phyloP scores from a whole-genome alignment of 139 green algal species.

The Axilococcus clingmanii region DNA sequence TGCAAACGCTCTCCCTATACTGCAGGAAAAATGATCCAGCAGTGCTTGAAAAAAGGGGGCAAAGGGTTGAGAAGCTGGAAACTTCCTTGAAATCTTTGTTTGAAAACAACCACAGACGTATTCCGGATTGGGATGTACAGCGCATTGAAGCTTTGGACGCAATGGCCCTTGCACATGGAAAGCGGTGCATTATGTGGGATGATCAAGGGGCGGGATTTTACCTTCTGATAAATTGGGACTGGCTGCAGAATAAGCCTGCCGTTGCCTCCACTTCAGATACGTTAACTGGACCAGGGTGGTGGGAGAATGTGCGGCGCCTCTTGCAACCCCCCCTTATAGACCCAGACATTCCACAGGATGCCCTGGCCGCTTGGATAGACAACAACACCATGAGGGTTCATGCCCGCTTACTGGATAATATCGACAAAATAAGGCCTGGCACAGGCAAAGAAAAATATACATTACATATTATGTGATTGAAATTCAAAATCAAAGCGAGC shows the following conservation, averaged over 20 bases:
- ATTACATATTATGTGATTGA: constrained; percentile 6
- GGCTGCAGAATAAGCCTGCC: constrained; percentile 15
- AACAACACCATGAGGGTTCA: constrained; percentile 23
- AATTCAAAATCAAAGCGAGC: constrained; percentile 20
- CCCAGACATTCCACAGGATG: background rate
- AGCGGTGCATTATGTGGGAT: constrained; percentile 32
- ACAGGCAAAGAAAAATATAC: background rate
- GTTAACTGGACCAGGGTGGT: constrained; percentile 13
- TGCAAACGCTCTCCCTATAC: background rate
- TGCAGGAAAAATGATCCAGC: constrained; percentile 20
- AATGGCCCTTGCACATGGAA: constrained; percentile 4
- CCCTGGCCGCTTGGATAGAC: constrained; percentile 21
- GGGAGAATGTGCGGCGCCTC: constrained; percentile 6
- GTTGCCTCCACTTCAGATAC: background rate
- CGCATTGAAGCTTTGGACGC: constrained; percentile 14
- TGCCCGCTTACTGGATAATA: constrained; percentile 7
- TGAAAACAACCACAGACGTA: background rate
- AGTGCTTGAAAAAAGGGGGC: constrained; percentile 3
- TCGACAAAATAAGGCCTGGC: constrained; percentile 6
- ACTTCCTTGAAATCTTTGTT: constrained; percentile 2
- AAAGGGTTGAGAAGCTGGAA: constrained; percentile 5
- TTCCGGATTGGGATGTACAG: constrained; percentile 3
- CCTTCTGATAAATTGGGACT: constrained; percentile 30
- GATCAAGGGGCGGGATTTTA: constrained; percentile 20
- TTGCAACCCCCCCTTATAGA: constrained; percentile 19